Percentiles rank a stretch among this genome's conserved stretches.
Evolutionary conservation across 225 moss, liverwort and hornwort species (phyloP).

Genomic region (Physcomitrium patens): DNA sequence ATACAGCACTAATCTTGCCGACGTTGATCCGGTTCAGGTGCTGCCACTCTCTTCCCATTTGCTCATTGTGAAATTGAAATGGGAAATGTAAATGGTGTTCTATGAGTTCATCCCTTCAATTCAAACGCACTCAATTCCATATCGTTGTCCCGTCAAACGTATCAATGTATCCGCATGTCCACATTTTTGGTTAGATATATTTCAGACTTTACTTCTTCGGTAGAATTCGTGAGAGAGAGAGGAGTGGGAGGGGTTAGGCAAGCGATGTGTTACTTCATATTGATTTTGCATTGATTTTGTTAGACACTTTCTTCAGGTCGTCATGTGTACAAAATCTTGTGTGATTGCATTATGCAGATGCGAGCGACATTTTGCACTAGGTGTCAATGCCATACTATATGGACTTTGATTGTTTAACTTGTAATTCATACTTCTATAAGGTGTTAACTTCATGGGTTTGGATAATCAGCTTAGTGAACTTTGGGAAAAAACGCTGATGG

Average conservation of each 20-base stretch:
- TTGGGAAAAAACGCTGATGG: slow-evolving; percentile 82
- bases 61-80: slow-evolving; percentile 10
- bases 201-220: not conserved
- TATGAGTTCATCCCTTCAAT: not conserved
- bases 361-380: not conserved
- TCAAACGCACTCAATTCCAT: not conserved
- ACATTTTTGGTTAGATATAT: slow-evolving; percentile 6
- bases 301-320: not conserved
- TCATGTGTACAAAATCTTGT: not conserved
- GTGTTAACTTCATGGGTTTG: not conserved
- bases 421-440: not conserved
- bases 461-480: slow-evolving; percentile 78
- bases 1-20: slow-evolving; percentile 88
- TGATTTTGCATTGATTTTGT: not conserved
- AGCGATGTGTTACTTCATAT: too few relatives aligned
- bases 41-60: not conserved
- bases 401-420: not conserved
- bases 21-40: slow-evolving; percentile 90
- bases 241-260: not conserved
- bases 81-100: not conserved
- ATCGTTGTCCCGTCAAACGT: not conserved
- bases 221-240: too few relatives aligned
- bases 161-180: slow-evolving; percentile 1
- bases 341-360: not conserved
- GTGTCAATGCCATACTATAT: not conserved